phyloP scores from a whole-genome alignment of 768 basidiomycete species.

The Lactifluus volemus region DNA sequence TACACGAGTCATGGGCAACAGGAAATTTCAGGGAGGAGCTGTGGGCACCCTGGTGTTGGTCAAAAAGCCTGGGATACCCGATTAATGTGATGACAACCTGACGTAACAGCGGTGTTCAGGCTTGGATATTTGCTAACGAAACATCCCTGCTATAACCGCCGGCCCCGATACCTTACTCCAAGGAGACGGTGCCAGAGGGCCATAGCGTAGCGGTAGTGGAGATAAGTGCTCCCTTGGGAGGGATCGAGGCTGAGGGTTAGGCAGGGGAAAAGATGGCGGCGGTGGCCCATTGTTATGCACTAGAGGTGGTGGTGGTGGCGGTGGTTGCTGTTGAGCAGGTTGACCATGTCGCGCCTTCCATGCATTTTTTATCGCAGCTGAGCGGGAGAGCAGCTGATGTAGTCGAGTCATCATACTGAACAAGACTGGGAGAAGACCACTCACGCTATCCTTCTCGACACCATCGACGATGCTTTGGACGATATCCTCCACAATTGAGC shows the following conservation, averaged over 20 bases:
- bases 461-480: conserved; percentile 90
- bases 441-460: conserved; percentile 79
- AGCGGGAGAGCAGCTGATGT: conserved; percentile 56
- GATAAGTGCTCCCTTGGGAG: conserved; percentile 4
- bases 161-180: conserved; percentile 77
- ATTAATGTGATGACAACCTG: neutral
- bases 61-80: neutral
- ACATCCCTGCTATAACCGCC: conserved; percentile 50
- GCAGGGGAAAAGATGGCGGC: conserved; percentile 14
- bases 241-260: conserved; percentile 19
- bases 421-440: conserved; percentile 22
- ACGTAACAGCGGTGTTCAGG: neutral
- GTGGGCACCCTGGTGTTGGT: neutral
- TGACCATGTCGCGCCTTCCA: conserved; percentile 59
- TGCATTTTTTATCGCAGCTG: conserved; percentile 52
- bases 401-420: neutral
- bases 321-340: conserved; percentile 13
- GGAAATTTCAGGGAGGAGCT: neutral
- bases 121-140: conserved; percentile 37
- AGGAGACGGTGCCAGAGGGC: conserved; percentile 51
- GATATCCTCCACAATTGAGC: conserved; percentile 76
- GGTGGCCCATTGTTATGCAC: conserved; percentile 21
- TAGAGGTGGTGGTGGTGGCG: neutral
- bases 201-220: conserved; percentile 45
- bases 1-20: neutral